Evolutionary conservation across 768 basidiomycete genomes (phyloP), one percentile per base, ranked within the genome.

Genomic region (Sporobolomyces roseus): DNA sequence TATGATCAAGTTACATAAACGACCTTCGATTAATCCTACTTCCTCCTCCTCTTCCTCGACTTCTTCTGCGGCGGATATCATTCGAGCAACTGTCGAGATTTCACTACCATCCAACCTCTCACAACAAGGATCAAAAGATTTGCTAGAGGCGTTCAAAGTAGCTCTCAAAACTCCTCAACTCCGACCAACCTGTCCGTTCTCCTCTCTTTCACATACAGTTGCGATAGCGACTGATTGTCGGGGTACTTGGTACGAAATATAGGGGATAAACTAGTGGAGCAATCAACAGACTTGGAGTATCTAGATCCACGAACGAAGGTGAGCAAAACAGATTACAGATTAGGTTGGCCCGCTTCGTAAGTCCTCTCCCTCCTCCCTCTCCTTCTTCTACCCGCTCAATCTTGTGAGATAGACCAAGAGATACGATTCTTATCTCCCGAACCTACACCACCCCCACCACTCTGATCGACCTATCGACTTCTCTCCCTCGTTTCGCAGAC

Each of bases 261-360:
- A 67, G 65, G 70, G 93, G 94, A 97, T 78, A 90, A 91, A 29
- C 88, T 93, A 43, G 94, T 96, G 23, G 90, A 93, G 72, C 84
- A 86, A 52, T 86, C 91, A 1, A 85, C 85, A 72, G 80, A 91
- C 21, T 80, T 97, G 46, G 93, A 97, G 79, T 82, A 90, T 80
- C 85, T 94, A 64, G 93, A 96, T 79, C 85, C 85, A 46, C 84
- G 84, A 69, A 94, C 91, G 12, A 82, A 92, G 67, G 88, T 99
- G 75, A 84, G 84, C 27, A 91, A 90, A 81, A 96, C 92, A 0
- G 90, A 91, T 71, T 97, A 91, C 77, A 87, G 87, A 10, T 80
- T 99, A 14, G 94, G 94, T 1, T 99, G 94, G 94, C 94, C 94
- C 64, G 93, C 92, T 64, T 93, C 88, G 93, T 94, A 77, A 75